A percentile compares a stretch with the other conserved stretches of the same genome.
Conservation (phyloP, 768 basidiomycete species). For the Trametes villosa region DNA sequence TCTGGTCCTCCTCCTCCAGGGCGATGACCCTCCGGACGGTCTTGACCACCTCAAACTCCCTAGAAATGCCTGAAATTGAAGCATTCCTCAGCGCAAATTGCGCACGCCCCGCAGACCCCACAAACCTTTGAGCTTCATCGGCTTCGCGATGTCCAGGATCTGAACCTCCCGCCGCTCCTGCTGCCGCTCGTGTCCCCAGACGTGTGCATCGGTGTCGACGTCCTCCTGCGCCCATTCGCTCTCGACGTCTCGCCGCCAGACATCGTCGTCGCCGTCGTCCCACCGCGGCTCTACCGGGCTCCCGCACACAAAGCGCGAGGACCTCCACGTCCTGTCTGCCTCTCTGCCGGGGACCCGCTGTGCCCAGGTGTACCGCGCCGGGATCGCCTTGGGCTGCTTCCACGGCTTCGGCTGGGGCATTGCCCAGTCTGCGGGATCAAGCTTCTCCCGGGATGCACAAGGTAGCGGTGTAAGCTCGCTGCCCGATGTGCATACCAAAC, state of each 20-base stretch:
- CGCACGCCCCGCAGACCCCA: not conserved
- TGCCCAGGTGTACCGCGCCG: not conserved
- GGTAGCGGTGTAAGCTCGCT: not conserved
- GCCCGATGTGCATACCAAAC: not conserved
- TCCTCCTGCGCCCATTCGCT: not conserved
- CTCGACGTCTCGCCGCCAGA: not conserved
- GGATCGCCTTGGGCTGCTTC: not conserved
- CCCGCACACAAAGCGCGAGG: constrained; percentile 2
- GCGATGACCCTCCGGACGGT: constrained; percentile 7
- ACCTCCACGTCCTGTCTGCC: constrained; percentile 6
- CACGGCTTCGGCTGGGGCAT: not conserved
- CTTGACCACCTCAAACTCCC: constrained; percentile 3
- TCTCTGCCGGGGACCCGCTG: constrained; percentile 6
- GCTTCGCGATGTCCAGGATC: constrained; percentile 21
- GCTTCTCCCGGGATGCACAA: not conserved
- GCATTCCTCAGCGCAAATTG: not conserved
- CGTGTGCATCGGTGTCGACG: not conserved
- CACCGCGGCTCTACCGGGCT: not conserved
- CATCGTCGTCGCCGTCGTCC: not conserved
- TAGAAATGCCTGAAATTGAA: not conserved
- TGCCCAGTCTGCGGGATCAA: not conserved
- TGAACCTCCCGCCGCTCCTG: constrained; percentile 3
- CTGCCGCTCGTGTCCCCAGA: not conserved
- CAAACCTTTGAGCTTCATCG: constrained; percentile 13
- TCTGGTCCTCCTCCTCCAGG: constrained; percentile 3